A percentile compares a stretch with the other conserved stretches of the same genome.
Evolutionary conservation across 345 rosid species (phyloP).

Genomic region (Lepidium sativum): DNA sequence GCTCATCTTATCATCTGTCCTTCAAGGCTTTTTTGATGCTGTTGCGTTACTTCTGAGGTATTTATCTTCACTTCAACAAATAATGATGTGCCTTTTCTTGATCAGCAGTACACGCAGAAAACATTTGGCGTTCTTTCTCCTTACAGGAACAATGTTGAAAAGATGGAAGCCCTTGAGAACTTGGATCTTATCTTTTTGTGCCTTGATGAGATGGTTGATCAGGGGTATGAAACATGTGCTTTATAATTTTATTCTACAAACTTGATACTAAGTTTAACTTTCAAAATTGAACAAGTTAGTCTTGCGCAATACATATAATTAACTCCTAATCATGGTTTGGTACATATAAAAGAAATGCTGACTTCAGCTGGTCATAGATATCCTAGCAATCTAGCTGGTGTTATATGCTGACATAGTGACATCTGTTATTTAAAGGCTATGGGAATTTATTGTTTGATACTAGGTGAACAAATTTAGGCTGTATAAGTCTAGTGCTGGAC

Average conservation of each 20-base stretch:
- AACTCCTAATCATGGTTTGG: background rate
- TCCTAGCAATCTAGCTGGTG: no score
- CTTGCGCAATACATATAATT: background rate
- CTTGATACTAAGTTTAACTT: background rate
- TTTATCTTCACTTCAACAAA: background rate
- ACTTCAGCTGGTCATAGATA: background rate
- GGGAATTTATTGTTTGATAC: background rate
- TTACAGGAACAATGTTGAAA: conserved; percentile 68
- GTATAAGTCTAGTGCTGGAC: no score
- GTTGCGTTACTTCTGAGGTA: conserved; percentile 78
- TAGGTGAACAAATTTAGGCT: no score
- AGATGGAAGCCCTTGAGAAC: conserved; percentile 85
- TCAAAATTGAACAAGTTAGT: background rate
- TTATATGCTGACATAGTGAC: no score
- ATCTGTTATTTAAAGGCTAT: background rate
- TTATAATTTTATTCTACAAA: background rate
- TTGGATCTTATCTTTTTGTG: conserved; percentile 78
- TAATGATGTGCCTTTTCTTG: background rate
- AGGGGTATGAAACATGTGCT: conserved; percentile 46
- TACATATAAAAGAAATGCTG: background rate
- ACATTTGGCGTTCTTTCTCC: background rate
- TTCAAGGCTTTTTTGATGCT: conserved; percentile 87
- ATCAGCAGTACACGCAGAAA: background rate
- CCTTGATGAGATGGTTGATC: conserved; percentile 84
- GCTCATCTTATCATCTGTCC: conserved; percentile 64